phyloP scores from a whole-genome alignment of 1,284 basidiomycete species.

The Sanguinoderma infundibulare region DNA sequence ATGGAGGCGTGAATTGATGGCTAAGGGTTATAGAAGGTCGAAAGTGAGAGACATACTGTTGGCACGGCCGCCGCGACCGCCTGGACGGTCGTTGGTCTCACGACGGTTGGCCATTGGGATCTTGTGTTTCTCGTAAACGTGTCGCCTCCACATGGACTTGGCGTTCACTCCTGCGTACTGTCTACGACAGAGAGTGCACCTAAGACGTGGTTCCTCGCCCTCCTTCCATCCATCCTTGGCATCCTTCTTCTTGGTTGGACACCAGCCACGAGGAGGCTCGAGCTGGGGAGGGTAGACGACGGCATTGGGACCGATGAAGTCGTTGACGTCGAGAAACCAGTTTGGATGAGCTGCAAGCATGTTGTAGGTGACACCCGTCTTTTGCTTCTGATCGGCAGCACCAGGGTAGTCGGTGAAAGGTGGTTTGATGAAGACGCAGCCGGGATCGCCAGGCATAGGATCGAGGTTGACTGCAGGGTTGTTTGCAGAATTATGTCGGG shows the following conservation, averaged over 20 bases:
- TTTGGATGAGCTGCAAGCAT: conserved; percentile 71
- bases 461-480: conserved; percentile 63
- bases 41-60: conserved; percentile 53
- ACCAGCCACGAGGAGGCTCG: conserved; percentile 82
- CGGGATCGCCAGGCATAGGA: conserved; percentile 62
- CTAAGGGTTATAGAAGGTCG: not conserved
- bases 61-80: conserved; percentile 60
- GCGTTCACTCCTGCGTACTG: conserved; percentile 83
- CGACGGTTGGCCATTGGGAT: conserved; percentile 84
- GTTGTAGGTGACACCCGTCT: conserved; percentile 70
- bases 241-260: conserved; percentile 80
- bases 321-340: conserved; percentile 74
- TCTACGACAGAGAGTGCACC: conserved; percentile 81
- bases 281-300: conserved; percentile 73
- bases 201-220: conserved; percentile 73
- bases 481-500: conserved; percentile 33
- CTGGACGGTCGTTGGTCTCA: conserved; percentile 62
- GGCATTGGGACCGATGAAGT: conserved; percentile 61
- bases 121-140: conserved; percentile 86
- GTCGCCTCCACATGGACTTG: conserved; percentile 86
- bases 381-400: conserved; percentile 57
- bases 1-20: not conserved
- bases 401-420: conserved; percentile 71
- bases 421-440: conserved; percentile 68
- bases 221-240: conserved; percentile 75